Conservation (phyloP, 2,329 filamentous ascomycete genomes). For the Apiospora aurea region DNA sequence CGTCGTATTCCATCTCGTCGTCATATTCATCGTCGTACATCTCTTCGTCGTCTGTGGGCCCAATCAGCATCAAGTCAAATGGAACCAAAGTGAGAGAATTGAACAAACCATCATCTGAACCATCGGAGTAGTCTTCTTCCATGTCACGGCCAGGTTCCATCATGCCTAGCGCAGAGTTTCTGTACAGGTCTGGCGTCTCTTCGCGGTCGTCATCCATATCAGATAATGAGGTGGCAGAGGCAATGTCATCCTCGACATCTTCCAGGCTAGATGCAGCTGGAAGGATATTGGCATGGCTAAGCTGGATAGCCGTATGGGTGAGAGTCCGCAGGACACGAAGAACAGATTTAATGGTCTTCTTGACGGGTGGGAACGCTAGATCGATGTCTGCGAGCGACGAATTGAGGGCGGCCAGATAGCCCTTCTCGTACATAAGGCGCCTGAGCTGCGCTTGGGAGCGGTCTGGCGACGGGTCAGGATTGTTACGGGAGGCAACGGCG, state of each 20-base stretch:
- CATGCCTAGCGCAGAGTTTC: constrained; percentile 95
- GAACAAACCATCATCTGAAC: constrained; percentile 66
- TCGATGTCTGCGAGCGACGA: constrained; percentile 94
- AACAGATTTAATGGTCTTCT: constrained; percentile 95
- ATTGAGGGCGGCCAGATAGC: constrained; percentile 88
- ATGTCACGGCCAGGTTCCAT: constrained; percentile 75
- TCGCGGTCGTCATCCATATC: constrained; percentile 87
- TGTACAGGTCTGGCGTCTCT: constrained; percentile 95
- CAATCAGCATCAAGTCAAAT: constrained; percentile 27
- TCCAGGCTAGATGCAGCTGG: constrained; percentile 70
- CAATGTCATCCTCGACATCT: constrained; percentile 83
- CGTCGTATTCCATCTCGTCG: constrained; percentile 90
- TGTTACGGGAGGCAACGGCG: constrained; percentile 47
- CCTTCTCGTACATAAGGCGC: constrained; percentile 98
- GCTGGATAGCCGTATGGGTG: constrained; percentile 83
- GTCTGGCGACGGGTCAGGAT: constrained; percentile 43
- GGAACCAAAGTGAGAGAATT: not conserved
- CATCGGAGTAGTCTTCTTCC: constrained; percentile 82
- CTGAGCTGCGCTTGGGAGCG: constrained; percentile 83
- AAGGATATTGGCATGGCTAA: constrained; percentile 83
- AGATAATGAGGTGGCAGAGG: constrained; percentile 86
- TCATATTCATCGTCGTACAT: constrained; percentile 94
- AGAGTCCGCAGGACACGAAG: constrained; percentile 86
- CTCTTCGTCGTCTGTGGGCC: constrained; percentile 71
- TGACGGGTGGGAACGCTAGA: constrained; percentile 90